Conservation (phyloP, 176 grass and related monocot species). For the Sorghum bicolor region DNA sequence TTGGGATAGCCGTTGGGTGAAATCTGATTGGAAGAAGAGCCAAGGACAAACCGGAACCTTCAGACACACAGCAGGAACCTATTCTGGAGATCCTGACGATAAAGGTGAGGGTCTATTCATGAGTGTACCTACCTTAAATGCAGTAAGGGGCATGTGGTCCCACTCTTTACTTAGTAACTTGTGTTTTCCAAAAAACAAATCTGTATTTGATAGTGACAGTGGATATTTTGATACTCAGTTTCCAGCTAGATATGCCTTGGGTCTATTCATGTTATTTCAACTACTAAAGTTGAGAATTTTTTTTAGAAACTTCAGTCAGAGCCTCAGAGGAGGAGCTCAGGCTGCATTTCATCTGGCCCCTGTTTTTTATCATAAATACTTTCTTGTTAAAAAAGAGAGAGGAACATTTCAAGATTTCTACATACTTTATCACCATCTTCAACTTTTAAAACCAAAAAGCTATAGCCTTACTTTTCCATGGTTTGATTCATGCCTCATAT, state of each 20-base stretch:
- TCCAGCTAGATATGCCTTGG: background rate
- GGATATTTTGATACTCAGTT: background rate
- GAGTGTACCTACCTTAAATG: background rate
- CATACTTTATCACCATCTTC: background rate
- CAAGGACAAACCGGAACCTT: constrained; percentile 77
- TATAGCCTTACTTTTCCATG: background rate
- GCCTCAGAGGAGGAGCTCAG: background rate
- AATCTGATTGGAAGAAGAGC: constrained; percentile 87
- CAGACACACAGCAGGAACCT: constrained; percentile 68
- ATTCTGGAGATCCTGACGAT: constrained; percentile 74
- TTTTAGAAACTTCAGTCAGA: background rate
- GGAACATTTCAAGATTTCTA: background rate
- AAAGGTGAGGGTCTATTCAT: constrained; percentile 41
- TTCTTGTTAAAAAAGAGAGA: background rate
- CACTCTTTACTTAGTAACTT: background rate
- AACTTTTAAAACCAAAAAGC: background rate
- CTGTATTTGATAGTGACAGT: background rate
- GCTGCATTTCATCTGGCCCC: background rate
- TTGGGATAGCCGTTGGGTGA: constrained; percentile 78
- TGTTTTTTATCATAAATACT: background rate
- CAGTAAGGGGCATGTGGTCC: background rate
- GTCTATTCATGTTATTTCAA: background rate
- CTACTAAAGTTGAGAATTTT: background rate
- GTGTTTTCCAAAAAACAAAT: background rate
- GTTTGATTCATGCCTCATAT: background rate